Evolutionary conservation across 257 asterid genomes (phyloP).

Genomic region (Primulina huaijiensis): DNA sequence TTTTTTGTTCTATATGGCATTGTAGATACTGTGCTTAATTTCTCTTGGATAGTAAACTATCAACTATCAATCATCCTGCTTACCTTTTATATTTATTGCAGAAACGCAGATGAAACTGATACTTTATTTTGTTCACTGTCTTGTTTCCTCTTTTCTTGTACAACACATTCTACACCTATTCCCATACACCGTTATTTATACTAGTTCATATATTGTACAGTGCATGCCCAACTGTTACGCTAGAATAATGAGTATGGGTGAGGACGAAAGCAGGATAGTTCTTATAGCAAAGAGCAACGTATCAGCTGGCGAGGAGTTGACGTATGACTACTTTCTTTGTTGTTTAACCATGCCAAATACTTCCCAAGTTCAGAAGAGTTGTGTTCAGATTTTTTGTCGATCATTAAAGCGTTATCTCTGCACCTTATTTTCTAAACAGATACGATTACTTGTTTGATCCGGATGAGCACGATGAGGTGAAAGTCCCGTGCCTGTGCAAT

Average conservation of each 20-base stretch:
- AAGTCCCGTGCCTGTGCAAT: conserved; percentile 77
- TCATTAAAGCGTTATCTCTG: not conserved
- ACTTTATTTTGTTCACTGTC: not conserved
- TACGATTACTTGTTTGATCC: conserved; percentile 89
- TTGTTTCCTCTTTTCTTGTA: not conserved
- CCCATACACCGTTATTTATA: not conserved
- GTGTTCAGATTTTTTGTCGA: not conserved
- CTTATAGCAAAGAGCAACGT: conserved; percentile 80
- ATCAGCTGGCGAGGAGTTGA: conserved; percentile 80
- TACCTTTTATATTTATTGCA: not conserved
- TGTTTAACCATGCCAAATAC: not conserved
- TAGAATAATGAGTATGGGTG: conserved; percentile 69
- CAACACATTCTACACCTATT: not conserved
- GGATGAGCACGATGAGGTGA: conserved; percentile 78
- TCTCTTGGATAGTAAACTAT: conserved; percentile 9
- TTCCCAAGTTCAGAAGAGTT: not conserved
- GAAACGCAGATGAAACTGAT: not conserved
- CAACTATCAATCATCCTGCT: not conserved
- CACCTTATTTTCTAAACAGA: conserved; percentile 38
- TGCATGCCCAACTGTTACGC: conserved; percentile 97
- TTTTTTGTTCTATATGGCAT: not conserved
- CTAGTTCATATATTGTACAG: conserved; percentile 38
- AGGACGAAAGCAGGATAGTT: conserved; percentile 75
- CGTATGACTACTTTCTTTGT: conserved; percentile 45
- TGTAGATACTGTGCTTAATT: not conserved